These are phyloP conservation scores for Clarireedia homoeocarpa DNA, from an alignment of 2,329 filamentous ascomycete genomes.

Conservation along the genomic window DNA sequence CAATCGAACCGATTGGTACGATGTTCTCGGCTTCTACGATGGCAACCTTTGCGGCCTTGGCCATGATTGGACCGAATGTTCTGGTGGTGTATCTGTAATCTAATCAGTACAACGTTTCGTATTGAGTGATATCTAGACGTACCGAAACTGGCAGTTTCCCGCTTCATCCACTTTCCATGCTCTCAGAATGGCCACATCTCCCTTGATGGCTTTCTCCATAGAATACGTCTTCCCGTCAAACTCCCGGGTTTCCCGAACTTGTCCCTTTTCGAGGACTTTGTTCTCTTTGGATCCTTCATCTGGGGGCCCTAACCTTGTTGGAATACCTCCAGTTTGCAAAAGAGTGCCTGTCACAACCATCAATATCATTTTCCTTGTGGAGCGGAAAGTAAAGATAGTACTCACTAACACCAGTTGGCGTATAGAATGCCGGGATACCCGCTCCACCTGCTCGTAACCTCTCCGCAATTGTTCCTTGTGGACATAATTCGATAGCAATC, in stretches of 20 bases:
- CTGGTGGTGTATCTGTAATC: slow-evolving; percentile 53
- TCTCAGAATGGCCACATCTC: slow-evolving; percentile 69
- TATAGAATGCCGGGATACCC: slow-evolving; percentile 73
- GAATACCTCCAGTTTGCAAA: slow-evolving; percentile 61
- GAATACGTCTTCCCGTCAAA: slow-evolving; percentile 67
- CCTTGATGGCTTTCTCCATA: slow-evolving; percentile 68
- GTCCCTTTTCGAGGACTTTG: slow-evolving; percentile 51
- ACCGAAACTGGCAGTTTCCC: slow-evolving; percentile 52
- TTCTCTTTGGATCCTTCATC: slow-evolving; percentile 29
- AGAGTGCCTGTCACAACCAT: slow-evolving; percentile 42
- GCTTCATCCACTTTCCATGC: slow-evolving; percentile 70
- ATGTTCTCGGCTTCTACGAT: slow-evolving; percentile 83
- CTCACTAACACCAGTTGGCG: slow-evolving; percentile 59
- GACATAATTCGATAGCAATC: slow-evolving; percentile 65
- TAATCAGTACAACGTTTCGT: slow-evolving; percentile 22
- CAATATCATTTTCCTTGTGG: neutral
- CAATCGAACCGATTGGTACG: slow-evolving; percentile 63
- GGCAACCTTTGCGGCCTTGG: slow-evolving; percentile 67
- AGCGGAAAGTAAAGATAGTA: slow-evolving; percentile 11
- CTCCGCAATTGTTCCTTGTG: slow-evolving; percentile 66
- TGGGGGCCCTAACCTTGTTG: slow-evolving; percentile 49
- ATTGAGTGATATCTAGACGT: neutral
- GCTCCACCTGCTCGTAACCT: slow-evolving; percentile 63
- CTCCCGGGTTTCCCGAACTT: slow-evolving; percentile 59
- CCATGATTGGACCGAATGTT: slow-evolving; percentile 68